Base-by-base conservation (phyloP, 441 rosid genomes). In the Pelargonium fulgidum region DNA sequence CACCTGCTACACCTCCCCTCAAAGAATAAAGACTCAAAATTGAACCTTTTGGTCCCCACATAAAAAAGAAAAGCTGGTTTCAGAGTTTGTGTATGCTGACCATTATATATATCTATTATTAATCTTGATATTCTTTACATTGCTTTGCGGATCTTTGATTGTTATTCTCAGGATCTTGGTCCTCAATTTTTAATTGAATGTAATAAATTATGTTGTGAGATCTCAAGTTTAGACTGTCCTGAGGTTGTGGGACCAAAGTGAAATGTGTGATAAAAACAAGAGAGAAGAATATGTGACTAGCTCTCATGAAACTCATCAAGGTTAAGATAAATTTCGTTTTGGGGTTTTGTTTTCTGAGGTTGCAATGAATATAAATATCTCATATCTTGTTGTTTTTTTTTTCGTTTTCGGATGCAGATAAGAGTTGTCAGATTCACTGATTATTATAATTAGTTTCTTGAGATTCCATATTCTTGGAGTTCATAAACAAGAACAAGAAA, bases 401-500 rank as follows among this genome's bases (percentile, higher is more conserved):
- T 48, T 13, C 3, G 16, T 48, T 48, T 48, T 13, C 56, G n/a
- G 56, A 13, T 48, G 56, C 16, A 48, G 56, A 48, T 11, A 3
- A 12, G 56, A 48, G 56, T 42, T 48, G 56, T 13, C 56, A 13
- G 14, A 48, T 11, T 12, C 56, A 4, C n/a, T 11, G 56, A 48
- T 48, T 48, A 48, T 48, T 48, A 12, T 48, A 48, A 48, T 11
- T 13, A 48, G 56, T 13, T 58, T 62, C 68, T 81, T 62, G 77
- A 73, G 58, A 63, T 76, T 67, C 69, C 44, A 67, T 52, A 63
- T 10, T 17, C 13, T 63, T 56, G 72, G 76, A 50, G 58, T 39
- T 29, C 64, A 64, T 39, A 66, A 70, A 71, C 69, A 65, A 68
- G 36, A 14, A 7, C 62, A 12, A 61, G 58, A 8, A 44, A 2